These are phyloP conservation scores for Ilex asprella DNA, from an alignment of 257 asterid genomes.

Conservation along the genomic window DNA sequence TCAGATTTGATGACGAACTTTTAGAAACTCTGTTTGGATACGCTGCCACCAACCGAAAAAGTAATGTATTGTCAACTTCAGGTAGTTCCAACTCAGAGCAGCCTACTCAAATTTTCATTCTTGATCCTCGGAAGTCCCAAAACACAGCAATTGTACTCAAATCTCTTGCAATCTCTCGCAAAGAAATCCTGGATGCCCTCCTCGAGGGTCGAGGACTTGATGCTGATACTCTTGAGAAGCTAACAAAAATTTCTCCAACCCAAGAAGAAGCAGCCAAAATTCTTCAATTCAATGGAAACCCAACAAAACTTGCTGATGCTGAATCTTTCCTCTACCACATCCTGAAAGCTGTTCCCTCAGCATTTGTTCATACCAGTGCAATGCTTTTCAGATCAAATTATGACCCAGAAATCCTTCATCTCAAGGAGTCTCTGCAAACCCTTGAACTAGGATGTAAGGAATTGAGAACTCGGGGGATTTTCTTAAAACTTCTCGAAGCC, in stretches of 20 bases:
- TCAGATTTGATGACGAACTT: background rate
- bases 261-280: background rate
- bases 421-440: background rate
- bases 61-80: background rate
- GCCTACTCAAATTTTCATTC: background rate
- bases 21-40: background rate
- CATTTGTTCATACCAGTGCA: background rate
- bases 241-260: background rate
- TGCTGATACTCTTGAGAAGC: background rate
- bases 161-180: background rate
- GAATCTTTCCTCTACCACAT: conserved; percentile 4
- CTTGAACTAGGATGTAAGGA: background rate
- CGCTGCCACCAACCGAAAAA: background rate
- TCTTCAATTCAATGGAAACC: background rate
- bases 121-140: background rate
- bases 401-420: background rate
- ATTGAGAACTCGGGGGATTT: background rate
- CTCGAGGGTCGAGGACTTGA: background rate
- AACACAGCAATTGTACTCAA: background rate
- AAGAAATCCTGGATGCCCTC: background rate
- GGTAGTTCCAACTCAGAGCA: background rate
- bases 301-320: background rate
- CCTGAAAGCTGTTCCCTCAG: conserved; percentile 1
- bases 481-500: conserved; percentile 2
- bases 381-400: conserved; percentile 2